Base-by-base conservation (phyloP, 129 eudicot species). In the Flaveria sonorensis region DNA sequence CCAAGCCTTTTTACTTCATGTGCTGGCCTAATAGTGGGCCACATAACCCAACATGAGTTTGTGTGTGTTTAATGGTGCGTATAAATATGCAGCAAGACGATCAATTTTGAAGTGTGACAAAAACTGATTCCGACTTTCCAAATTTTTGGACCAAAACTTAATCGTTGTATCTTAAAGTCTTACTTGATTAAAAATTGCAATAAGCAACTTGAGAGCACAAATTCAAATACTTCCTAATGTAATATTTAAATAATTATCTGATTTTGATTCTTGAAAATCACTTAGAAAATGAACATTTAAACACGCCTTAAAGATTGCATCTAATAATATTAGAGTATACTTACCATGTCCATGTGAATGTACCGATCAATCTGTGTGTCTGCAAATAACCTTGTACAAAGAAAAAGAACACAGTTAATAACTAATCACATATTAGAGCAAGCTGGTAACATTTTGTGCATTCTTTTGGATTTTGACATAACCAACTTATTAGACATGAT, bases 291-390 rank as follows among this genome's bases (percentile, higher is more conserved):
- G 45, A 47, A 10, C 28, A 48, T 12, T 47, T n/a, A 32, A 63
- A 64, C 40, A 36, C 50, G 51, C 40, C 15, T 24, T 1, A 52
- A 24, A 20, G 11, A 26, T 10, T 43, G 19, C 50, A 66, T 36
- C 20, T 16, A 26, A 18, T 4, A 18, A 21, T 4, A 36, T 8
- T 57, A 20, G 52, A 76, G 18, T 1, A 57, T 60, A 68, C 89
- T 81, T 82, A 88, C 98, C 89, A 90, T 61, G 86, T 90, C 92
- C 97, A 93, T 86, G 84, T 90, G 89, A 64, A 88, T 85, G 84
- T 88, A 93, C 16, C 76, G 84, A 77, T 90, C 92, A 52, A 88
- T 84, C 68, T 84, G 71, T 7, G 90, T 83, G 59, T 90, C 72
- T 16, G 85, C 81, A 79, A 93, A 88, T 76, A 93, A 81, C 88